phyloP scores from a whole-genome alignment of 1,284 basidiomycete species.

The Tremellales sp. region DNA sequence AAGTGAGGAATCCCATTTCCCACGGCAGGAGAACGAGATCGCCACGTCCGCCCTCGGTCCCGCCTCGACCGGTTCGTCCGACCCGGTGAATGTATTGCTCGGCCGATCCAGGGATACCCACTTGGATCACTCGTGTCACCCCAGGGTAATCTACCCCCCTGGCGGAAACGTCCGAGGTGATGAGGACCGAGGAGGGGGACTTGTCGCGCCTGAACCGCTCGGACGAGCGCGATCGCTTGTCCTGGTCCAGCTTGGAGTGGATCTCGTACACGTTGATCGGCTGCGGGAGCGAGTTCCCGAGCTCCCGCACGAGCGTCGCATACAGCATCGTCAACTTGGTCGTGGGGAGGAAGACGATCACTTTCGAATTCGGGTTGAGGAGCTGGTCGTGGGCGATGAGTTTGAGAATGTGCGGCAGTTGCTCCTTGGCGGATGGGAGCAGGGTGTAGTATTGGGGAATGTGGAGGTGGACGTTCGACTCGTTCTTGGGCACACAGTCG shows the following conservation, averaged over 20 bases:
- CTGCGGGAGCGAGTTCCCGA: constrained; percentile 52
- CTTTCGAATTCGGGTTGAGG: constrained; percentile 67
- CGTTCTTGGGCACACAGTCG: constrained; percentile 57
- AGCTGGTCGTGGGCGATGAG: constrained; percentile 90
- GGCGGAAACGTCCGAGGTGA: constrained; percentile 87
- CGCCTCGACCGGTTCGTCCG: constrained; percentile 81
- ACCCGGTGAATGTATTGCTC: constrained; percentile 90
- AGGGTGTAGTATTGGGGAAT: constrained; percentile 82
- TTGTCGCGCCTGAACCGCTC: constrained; percentile 64
- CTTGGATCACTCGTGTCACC: constrained; percentile 89
- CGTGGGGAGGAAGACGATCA: constrained; percentile 85
- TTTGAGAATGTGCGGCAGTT: constrained; percentile 73
- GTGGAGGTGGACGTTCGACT: constrained; percentile 66
- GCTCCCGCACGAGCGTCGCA: constrained; percentile 59
- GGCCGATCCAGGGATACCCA: constrained; percentile 68
- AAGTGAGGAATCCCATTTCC: constrained; percentile 71
- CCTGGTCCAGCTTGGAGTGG: constrained; percentile 75
- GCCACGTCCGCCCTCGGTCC: constrained; percentile 64
- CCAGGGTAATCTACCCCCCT: constrained; percentile 86
- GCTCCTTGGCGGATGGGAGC: constrained; percentile 62
- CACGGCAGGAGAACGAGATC: constrained; percentile 83
- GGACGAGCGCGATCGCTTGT: constrained; percentile 61
- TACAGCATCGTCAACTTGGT: constrained; percentile 81
- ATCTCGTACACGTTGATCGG: constrained; percentile 71
- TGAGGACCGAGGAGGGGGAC: constrained; percentile 63